A percentile compares a stretch with the other conserved stretches of the same genome.
Conservation (phyloP, 495 filamentous ascomycete genomes). For the Diplogelasinospora grovesii region DNA sequence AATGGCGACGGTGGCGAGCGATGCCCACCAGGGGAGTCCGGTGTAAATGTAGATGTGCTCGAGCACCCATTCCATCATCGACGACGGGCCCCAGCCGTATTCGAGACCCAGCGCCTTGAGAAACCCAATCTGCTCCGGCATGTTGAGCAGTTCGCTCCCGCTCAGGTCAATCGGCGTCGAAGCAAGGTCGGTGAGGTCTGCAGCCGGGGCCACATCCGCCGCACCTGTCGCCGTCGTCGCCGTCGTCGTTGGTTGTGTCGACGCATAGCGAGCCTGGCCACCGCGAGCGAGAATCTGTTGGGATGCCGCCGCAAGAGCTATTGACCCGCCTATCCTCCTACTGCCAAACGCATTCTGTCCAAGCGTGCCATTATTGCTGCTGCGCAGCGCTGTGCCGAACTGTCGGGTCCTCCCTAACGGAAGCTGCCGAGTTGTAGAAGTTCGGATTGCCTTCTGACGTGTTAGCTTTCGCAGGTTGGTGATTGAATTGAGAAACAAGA, state of each 20-base stretch:
- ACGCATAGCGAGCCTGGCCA: constrained; percentile 26
- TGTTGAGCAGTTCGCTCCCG: constrained; percentile 38
- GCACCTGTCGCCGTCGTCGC: constrained; percentile 4
- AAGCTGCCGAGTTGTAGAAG: constrained; percentile 5
- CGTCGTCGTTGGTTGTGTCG: constrained; percentile 17
- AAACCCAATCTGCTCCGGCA: constrained; percentile 73
- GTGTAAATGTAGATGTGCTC: constrained; percentile 74
- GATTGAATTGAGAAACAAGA: background rate
- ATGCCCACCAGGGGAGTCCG: constrained; percentile 75
- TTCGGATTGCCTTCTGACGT: constrained; percentile 11
- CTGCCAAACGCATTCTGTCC: background rate
- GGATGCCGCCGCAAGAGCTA: constrained; percentile 8
- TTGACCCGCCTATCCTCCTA: constrained; percentile 16
- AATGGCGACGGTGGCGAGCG: constrained; percentile 58
- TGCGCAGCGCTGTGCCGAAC: constrained; percentile 25
- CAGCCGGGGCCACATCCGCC: constrained; percentile 3
- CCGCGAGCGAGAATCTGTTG: constrained; percentile 8
- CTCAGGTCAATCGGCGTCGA: constrained; percentile 26
- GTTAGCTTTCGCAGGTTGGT: background rate
- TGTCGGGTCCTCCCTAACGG: constrained; percentile 19
- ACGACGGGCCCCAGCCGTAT: constrained; percentile 71
- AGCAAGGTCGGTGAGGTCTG: constrained; percentile 9
- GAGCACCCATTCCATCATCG: constrained; percentile 61
- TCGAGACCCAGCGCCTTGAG: constrained; percentile 77
- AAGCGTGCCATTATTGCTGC: constrained; percentile 2